A percentile compares a stretch with the other conserved stretches of the same genome.
Conservation (phyloP, 2,329 filamentous ascomycete genomes). For the Verticillium zaregamsianum region DNA sequence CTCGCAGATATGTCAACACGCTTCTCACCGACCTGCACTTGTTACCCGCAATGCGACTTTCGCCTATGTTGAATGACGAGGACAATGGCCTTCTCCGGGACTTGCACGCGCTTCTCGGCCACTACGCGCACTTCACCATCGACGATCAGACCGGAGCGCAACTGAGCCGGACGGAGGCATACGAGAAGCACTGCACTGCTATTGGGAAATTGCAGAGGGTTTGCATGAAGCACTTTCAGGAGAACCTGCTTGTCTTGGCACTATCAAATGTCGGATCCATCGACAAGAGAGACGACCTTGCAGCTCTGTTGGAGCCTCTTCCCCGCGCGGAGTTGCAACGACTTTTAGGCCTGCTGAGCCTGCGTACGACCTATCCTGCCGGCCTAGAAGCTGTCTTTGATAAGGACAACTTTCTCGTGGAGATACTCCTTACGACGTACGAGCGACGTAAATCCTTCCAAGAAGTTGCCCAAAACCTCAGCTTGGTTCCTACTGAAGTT, state of each 20-base stretch:
- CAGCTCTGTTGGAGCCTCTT: constrained; percentile 68
- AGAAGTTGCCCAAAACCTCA: constrained; percentile 67
- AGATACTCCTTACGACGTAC: constrained; percentile 70
- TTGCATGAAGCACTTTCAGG: constrained; percentile 76
- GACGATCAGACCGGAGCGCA: constrained; percentile 86
- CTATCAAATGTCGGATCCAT: constrained; percentile 91
- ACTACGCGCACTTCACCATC: constrained; percentile 85
- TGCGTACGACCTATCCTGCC: constrained; percentile 78
- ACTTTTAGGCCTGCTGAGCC: constrained; percentile 67
- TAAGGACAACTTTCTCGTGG: constrained; percentile 58
- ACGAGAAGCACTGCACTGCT: constrained; percentile 72
- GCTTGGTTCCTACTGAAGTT: constrained; percentile 78
- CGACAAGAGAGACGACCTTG: constrained; percentile 73
- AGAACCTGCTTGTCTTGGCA: constrained; percentile 86
- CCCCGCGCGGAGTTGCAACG: constrained; percentile 69
- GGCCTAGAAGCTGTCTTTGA: constrained; percentile 60
- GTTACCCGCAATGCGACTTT: constrained; percentile 71
- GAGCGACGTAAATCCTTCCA: constrained; percentile 80
- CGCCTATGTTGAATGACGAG: constrained; percentile 71
- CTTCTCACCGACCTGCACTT: constrained; percentile 83
- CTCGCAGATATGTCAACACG: constrained; percentile 87
- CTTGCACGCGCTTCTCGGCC: constrained; percentile 71
- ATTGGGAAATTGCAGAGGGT: constrained; percentile 77
- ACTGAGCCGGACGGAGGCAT: constrained; percentile 66
- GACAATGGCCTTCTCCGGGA: constrained; percentile 76